phyloP scores from a whole-genome alignment of 2,329 filamentous ascomycete genomes.

The Amauroascus verrucosus region DNA sequence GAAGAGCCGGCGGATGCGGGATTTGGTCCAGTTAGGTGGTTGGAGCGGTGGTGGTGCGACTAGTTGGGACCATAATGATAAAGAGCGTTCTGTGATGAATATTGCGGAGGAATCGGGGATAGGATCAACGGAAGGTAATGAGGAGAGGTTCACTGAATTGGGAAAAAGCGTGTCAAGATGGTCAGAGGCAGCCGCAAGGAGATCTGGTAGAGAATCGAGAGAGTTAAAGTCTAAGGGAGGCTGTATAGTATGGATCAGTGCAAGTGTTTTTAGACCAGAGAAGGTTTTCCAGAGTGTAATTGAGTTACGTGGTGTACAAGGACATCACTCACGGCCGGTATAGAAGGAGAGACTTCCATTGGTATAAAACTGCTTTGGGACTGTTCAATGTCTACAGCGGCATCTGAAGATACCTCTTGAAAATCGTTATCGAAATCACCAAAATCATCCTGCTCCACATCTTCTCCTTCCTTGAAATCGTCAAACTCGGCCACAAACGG shows the following conservation, averaged over 20 bases:
- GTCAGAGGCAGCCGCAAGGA: slow-evolving; percentile 30
- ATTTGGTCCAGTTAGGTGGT: slow-evolving; percentile 95
- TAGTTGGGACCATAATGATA: slow-evolving; percentile 91
- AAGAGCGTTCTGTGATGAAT: slow-evolving; percentile 75
- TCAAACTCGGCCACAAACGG: slow-evolving; percentile 54
- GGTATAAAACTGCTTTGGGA: slow-evolving; percentile 18
- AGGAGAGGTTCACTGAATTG: slow-evolving; percentile 28
- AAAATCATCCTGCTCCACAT: slow-evolving; percentile 46
- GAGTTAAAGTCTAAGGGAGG: slow-evolving; percentile 45
- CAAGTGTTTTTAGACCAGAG: not conserved
- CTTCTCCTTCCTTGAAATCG: slow-evolving; percentile 44
- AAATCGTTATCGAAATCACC: slow-evolving; percentile 61
- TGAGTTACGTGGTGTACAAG: not conserved
- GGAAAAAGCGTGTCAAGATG: slow-evolving; percentile 39
- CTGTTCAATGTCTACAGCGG: slow-evolving; percentile 10
- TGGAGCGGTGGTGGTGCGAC: slow-evolving; percentile 89
- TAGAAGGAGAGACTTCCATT: slow-evolving; percentile 19
- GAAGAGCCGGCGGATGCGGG: slow-evolving; percentile 85
- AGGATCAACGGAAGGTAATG: slow-evolving; percentile 30
- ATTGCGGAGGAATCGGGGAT: slow-evolving; percentile 44
- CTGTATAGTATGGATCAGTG: slow-evolving; percentile 17
- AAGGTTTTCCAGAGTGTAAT: slow-evolving; percentile 5
- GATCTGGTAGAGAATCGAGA: slow-evolving; percentile 38
- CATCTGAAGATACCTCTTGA: slow-evolving; percentile 36
- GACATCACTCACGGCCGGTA: slow-evolving; percentile 5